Conservation (phyloP, 139 green algal species). For the Haematococcus lacustris region DNA sequence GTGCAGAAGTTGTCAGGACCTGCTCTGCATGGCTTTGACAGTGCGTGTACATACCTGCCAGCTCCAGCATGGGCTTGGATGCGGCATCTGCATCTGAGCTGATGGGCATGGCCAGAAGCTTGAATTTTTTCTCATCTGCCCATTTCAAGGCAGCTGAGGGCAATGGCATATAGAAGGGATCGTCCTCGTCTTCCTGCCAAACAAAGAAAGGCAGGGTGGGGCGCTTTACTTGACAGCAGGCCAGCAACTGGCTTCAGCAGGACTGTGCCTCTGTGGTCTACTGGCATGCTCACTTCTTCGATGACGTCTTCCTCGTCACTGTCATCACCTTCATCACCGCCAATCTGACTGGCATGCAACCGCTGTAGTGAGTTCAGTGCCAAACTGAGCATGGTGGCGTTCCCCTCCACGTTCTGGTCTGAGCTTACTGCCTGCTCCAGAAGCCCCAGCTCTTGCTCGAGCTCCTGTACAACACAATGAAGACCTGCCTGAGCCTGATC, state of each 20-base stretch:
- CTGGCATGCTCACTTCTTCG: background rate
- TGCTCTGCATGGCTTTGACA: background rate
- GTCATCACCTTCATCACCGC: background rate
- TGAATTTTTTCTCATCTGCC: conserved; percentile 32
- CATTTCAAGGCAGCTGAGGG: conserved; percentile 22
- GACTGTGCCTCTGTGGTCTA: background rate
- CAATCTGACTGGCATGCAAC: background rate
- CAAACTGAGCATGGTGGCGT: background rate
- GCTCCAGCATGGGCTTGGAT: conserved; percentile 27
- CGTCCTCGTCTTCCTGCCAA: conserved; percentile 18
- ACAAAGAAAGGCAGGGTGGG: background rate
- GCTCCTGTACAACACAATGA: no score
- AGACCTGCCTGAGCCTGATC: no score
- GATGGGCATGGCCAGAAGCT: conserved; percentile 28
- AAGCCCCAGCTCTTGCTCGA: no score
- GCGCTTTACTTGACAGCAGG: background rate
- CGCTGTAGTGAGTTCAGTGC: background rate
- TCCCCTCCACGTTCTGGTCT: no score
- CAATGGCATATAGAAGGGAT: conserved; percentile 43
- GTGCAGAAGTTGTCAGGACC: background rate
- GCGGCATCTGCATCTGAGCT: conserved; percentile 11
- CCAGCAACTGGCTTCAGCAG: background rate
- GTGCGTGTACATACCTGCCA: conserved; percentile 11
- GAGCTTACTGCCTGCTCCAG: no score
- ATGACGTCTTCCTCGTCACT: background rate